Evolutionary conservation across 2,329 filamentous ascomycete genomes (phyloP).

Genomic region (Byssochlamys sp.): DNA sequence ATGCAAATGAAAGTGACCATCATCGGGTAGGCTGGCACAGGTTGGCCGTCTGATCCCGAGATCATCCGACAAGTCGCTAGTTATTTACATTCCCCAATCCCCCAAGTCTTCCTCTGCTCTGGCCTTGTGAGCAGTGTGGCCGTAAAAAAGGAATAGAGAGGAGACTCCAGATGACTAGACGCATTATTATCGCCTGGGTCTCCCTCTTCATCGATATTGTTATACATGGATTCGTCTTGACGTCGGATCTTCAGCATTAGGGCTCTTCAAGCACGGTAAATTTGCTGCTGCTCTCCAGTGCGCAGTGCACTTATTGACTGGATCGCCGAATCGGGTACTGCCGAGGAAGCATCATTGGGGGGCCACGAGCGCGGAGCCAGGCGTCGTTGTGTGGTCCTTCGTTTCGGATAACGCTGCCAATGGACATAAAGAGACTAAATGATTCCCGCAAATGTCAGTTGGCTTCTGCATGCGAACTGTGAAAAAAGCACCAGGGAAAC

Average conservation of each 20-base stretch:
- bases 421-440: slow-evolving; percentile 87
- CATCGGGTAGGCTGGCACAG: neutral
- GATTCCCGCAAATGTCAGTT: slow-evolving; percentile 2
- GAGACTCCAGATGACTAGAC: neutral
- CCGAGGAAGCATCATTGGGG: slow-evolving; percentile 59
- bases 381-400: slow-evolving; percentile 71
- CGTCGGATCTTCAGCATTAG: neutral
- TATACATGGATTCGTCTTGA: neutral
- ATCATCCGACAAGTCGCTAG: neutral
- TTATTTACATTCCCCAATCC: neutral
- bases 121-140: neutral
- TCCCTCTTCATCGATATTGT: neutral
- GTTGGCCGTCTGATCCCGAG: neutral
- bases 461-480: neutral
- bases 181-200: neutral
- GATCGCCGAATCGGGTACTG: slow-evolving; percentile 26
- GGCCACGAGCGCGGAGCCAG: slow-evolving; percentile 63
- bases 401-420: slow-evolving; percentile 89
- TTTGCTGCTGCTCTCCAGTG: neutral
- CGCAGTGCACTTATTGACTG: neutral
- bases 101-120: neutral
- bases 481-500: slow-evolving; percentile 14
- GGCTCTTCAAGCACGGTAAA: neutral
- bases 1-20: neutral
- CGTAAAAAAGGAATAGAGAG: neutral